These are phyloP conservation scores for Plasmodium vinckei DNA, from an alignment of 169 alveolate genomes.

Conservation along the genomic window DNA sequence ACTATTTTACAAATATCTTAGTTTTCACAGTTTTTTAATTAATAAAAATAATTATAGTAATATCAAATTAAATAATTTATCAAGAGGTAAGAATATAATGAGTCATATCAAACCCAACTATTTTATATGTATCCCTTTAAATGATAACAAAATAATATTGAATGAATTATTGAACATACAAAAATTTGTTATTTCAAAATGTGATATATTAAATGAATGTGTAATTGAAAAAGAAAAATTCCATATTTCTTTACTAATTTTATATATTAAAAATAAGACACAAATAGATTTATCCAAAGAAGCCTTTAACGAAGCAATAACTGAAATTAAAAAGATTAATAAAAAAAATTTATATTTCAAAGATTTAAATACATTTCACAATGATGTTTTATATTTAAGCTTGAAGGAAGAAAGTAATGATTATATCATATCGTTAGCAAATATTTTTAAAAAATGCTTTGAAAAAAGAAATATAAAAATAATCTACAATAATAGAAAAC, in stretches of 20 bases:
- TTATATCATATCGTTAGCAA: constrained; percentile 4
- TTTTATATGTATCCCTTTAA: constrained; percentile 59
- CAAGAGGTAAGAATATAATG: constrained; percentile 21
- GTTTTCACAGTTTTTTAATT: background rate
- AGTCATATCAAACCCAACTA: constrained; percentile 28
- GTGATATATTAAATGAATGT: constrained; percentile 55
- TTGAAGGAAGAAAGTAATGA: constrained; percentile 31
- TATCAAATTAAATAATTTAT: background rate
- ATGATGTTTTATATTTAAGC: constrained; percentile 60
- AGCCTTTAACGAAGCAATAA: constrained; percentile 61
- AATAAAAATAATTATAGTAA: background rate
- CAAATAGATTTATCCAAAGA: constrained; percentile 42
- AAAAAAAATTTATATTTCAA: constrained; percentile 23
- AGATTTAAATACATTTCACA: constrained; percentile 54
- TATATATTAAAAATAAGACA: constrained; percentile 26
- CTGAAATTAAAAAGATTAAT: constrained; percentile 27
- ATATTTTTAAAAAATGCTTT: constrained; percentile 25
- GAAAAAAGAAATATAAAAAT: constrained; percentile 48
- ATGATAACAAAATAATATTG: background rate
- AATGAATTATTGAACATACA: constrained; percentile 59
- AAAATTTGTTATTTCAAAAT: constrained; percentile 39
- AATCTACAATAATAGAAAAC: constrained; percentile 3
- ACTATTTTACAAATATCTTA: background rate
- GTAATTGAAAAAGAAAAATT: constrained; percentile 50
- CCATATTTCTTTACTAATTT: constrained; percentile 60